Base-by-base conservation (phyloP, 1,284 basidiomycete genomes). In the Golubevia sp. region DNA sequence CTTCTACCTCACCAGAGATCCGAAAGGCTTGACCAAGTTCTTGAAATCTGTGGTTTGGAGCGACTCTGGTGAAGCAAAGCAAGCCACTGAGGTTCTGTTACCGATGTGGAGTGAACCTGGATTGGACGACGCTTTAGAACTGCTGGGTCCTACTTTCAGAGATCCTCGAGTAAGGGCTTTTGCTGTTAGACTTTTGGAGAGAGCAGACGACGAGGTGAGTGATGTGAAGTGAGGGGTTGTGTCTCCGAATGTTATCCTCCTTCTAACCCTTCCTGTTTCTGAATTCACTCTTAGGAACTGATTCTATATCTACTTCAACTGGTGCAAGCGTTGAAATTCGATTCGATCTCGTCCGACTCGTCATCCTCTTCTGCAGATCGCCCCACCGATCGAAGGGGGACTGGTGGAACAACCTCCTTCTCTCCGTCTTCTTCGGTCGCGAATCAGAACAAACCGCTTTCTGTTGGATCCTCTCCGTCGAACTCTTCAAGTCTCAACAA, bases 31-130 rank as follows among this genome's bases (percentile, higher is more conserved):
- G 26, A 99, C 96, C 34, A 99, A 99, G 84, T 99, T 99, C 85
- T 87, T 99, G 64, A 98, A 96, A 85, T 95, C 94, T 27, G 97
- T 99, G 26, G 94, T 94, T 7, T 99, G 97, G 97, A 88, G 92
- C 50, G 97, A 99, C 82, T 89, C 91, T 0, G 92, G 92, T 2
- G 97, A 99, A 85, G 94, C 97, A 8, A 94, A 96, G 78, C 97
- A 99, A 83, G 97, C 96, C 0, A 95, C 97, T 1, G 96, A 99
- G 82, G 93, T 96, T 67, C 85, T 99, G 3, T 84, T 99, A 27
- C 96, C 96, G 0, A 90, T 95, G 83, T 99, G 96, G 97, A 94
- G 92, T 1, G 94, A 97, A 76, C 92, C 98, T 21, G 96, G 95
- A 66, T 92, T 93, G 18, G 95, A 97, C 73, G 97, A 99, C 82